Conservation (phyloP, 2,329 filamentous ascomycete genomes). For the Lomentospora prolificans region DNA sequence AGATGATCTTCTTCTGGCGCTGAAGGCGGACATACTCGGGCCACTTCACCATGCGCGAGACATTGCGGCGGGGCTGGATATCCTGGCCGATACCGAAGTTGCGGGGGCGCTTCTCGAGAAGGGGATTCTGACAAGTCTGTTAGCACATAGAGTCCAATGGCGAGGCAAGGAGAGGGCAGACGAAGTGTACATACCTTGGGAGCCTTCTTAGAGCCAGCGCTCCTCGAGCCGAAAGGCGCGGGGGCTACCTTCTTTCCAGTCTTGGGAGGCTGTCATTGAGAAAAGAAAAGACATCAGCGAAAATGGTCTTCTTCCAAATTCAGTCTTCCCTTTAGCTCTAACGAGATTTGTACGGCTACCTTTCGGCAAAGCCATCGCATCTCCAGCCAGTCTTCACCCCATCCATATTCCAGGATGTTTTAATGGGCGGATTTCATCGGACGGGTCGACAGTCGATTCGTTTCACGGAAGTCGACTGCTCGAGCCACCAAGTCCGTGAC, state of each 20-base stretch:
- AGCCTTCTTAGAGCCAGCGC: slow-evolving; percentile 87
- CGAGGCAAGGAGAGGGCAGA: too few relatives aligned
- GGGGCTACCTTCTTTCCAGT: slow-evolving; percentile 94
- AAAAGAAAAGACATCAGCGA: slow-evolving; percentile 94
- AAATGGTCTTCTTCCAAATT: slow-evolving; percentile 56
- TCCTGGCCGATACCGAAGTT: slow-evolving; percentile 99
- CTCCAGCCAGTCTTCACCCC: slow-evolving; percentile 59
- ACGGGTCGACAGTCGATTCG: not conserved
- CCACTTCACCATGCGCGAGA: slow-evolving; percentile 98
- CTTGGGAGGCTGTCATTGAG: slow-evolving; percentile 99
- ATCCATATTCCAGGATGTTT: slow-evolving; percentile 11
- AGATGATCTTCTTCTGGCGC: slow-evolving; percentile 89
- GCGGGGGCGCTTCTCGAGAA: slow-evolving; percentile 93
- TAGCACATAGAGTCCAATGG: slow-evolving; percentile 9
- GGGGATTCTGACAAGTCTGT: slow-evolving; percentile 66
- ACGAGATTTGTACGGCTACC: slow-evolving; percentile 53
- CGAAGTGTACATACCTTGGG: slow-evolving; percentile 67
- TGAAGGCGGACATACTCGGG: slow-evolving; percentile 98
- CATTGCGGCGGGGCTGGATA: slow-evolving; percentile 92
- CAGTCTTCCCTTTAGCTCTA: slow-evolving; percentile 60
- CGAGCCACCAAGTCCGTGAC: not conserved
- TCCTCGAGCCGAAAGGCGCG: slow-evolving; percentile 91
- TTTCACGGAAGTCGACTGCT: not conserved
- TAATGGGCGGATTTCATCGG: slow-evolving; percentile 21
- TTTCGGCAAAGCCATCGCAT: slow-evolving; percentile 39